Evolutionary conservation across 257 asterid genomes (phyloP).

Genomic region (Solanum dulcamara): DNA sequence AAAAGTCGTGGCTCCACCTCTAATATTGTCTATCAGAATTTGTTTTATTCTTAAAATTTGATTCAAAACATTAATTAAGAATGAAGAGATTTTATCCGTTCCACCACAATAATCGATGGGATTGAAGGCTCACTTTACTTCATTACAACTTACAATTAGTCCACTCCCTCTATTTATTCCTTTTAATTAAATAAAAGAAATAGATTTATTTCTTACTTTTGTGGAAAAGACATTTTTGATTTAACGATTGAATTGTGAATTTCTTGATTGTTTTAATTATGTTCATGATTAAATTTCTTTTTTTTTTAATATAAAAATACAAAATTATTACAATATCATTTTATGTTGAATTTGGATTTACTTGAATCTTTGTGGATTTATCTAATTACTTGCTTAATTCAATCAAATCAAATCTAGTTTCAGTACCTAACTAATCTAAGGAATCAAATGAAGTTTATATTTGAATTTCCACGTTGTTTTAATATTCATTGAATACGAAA

Average conservation of each 20-base stretch:
- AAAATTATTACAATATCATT: not conserved
- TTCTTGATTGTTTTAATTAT: not conserved
- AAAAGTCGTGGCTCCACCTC: not conserved
- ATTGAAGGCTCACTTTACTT: not conserved
- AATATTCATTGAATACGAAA: too few relatives aligned
- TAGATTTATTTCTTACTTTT: not conserved
- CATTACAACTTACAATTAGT: not conserved
- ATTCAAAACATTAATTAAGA: not conserved
- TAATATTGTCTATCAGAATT: not conserved
- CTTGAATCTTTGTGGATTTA: not conserved
- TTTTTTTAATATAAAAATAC: not conserved
- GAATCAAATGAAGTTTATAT: not conserved
- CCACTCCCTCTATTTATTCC: not conserved
- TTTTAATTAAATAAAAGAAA: not conserved
- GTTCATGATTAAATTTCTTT: not conserved
- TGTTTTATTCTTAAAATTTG: not conserved
- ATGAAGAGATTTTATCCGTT: not conserved
- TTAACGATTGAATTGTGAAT: not conserved
- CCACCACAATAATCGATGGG: fast-evolving
- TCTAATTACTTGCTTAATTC: not conserved
- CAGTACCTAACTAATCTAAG: not conserved
- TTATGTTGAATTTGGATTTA: not conserved
- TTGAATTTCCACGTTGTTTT: not conserved
- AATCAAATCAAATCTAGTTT: not conserved
- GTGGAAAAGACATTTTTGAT: slow-evolving; percentile 1